phyloP scores from a whole-genome alignment of 2,329 filamentous ascomycete species.

The Calonectria hawksworthii region DNA sequence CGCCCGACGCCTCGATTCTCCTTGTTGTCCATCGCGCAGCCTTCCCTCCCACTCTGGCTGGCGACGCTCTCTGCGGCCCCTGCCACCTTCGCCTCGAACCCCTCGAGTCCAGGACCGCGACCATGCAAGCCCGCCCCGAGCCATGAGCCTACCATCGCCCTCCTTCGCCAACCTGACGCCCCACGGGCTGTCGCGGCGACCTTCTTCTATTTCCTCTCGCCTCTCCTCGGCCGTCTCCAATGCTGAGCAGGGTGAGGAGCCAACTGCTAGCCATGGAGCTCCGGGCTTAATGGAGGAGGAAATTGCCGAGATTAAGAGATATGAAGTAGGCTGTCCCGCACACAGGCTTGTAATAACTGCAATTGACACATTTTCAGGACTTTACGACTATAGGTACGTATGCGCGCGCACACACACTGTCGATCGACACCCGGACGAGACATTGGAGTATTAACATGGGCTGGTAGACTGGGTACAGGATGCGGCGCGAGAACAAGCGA shows the following conservation, averaged over 20 bases:
- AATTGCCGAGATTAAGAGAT: constrained; percentile 97
- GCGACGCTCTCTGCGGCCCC: constrained; percentile 2
- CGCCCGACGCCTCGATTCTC: background rate
- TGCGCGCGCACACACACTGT: constrained; percentile 21
- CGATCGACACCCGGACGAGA: constrained; percentile 13
- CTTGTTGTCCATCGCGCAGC: background rate
- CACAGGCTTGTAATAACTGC: constrained; percentile 43
- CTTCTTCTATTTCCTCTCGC: constrained; percentile 75
- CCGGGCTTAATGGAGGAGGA: constrained; percentile 89
- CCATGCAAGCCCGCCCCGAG: constrained; percentile 55
- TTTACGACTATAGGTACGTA: constrained; percentile 89
- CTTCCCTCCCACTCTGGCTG: background rate
- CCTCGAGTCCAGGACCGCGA: constrained; percentile 47
- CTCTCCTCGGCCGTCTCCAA: constrained; percentile 77
- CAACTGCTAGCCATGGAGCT: constrained; percentile 63
- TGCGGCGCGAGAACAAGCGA: constrained; percentile 88
- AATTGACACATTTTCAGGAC: constrained; percentile 64
- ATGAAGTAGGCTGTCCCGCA: constrained; percentile 73
- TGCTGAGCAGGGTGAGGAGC: constrained; percentile 73
- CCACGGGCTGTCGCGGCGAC: constrained; percentile 58
- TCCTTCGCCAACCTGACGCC: constrained; percentile 59
- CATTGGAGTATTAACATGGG: constrained; percentile 47
- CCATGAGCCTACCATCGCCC: constrained; percentile 67
- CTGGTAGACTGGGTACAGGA: constrained; percentile 93
- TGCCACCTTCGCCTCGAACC: constrained; percentile 11